These are phyloP conservation scores for Wickerhamiella spandovensis DNA, from an alignment of 805 yeast genomes.

Conservation along the genomic window DNA sequence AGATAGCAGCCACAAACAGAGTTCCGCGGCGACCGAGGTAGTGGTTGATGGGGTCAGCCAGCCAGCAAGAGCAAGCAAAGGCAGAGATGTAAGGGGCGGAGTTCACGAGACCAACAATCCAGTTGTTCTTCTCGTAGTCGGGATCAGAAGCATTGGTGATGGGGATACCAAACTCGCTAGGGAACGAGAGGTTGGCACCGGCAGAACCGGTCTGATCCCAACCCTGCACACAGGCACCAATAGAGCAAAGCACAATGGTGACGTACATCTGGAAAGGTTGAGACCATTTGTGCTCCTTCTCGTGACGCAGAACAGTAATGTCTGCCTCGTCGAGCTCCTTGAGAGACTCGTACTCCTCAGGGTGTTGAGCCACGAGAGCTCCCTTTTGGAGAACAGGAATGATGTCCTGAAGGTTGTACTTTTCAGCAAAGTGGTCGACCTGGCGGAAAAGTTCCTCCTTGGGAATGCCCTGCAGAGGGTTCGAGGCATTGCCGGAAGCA, in stretches of 20 bases:
- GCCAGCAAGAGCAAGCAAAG: slow-evolving; percentile 34
- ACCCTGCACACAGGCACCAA: slow-evolving; percentile 59
- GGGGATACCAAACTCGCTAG: slow-evolving; percentile 32
- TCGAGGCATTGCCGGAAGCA: slow-evolving; percentile 3
- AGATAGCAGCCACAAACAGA: slow-evolving; percentile 28
- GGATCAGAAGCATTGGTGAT: slow-evolving; percentile 2
- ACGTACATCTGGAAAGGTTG: slow-evolving; percentile 31
- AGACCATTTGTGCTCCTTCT: slow-evolving; percentile 33
- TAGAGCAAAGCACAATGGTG: slow-evolving; percentile 44
- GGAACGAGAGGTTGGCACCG: slow-evolving; percentile 48
- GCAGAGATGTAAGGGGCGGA: slow-evolving; percentile 45
- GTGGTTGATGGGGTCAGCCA: slow-evolving; percentile 39
- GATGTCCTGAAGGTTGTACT: slow-evolving; percentile 15
- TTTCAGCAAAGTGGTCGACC: slow-evolving; percentile 16
- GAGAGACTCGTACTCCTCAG: slow-evolving; percentile 20
- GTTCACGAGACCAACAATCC: slow-evolving; percentile 43
- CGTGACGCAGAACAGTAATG: slow-evolving; percentile 27
- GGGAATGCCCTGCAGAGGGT: slow-evolving; percentile 18
- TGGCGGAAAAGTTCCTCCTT: slow-evolving; percentile 15
- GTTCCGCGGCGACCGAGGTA: slow-evolving; percentile 42
- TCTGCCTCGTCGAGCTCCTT: slow-evolving; percentile 23
- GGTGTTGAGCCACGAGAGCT: slow-evolving; percentile 38
- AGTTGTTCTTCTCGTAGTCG: slow-evolving; percentile 17
- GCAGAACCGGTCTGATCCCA: slow-evolving; percentile 60
- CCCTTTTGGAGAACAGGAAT: slow-evolving; percentile 25